Evolutionary conservation across 2,329 filamentous ascomycete genomes (phyloP), one percentile per base, ranked within the genome.

Genomic region (Colletotrichum higginsianum): DNA sequence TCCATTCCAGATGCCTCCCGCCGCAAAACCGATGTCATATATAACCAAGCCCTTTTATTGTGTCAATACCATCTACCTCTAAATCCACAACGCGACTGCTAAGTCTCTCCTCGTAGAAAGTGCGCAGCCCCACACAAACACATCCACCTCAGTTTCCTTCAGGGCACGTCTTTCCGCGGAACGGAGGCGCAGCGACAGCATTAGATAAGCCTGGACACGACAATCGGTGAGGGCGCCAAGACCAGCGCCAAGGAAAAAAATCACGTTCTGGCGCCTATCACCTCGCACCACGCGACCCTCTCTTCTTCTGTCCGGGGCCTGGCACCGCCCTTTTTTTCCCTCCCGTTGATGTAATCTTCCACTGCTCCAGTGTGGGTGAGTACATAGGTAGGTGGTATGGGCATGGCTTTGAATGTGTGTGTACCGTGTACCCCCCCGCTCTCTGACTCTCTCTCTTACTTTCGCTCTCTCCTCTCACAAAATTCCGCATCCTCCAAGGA

Each of bases 251-350:
- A 68, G 65, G n/a, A 5, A 16, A 8, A 53, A 38, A 55, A 11
- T 30, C 69, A 63, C 63, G 23, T 44, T 67, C 38, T 18, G 52
- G 50, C 57, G 46, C 69, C 69, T 71, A 71, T 71, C 69, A 71
- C 26, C 23, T 68, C 40, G 53, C 69, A 68, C 69, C 69, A 71
- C 69, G 69, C 69, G 69, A 68, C 69, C 65, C 65, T 67, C 65
- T 49, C 50, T 30, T 30, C 30, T 8, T 8, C 30, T 30, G 30
- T 30, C 35, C 47, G 3, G 46, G 38, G 47, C 35, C 23, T 49
- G 56, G 40, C 16, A 58, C 61, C 35, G 26, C 30, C 40, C 42
- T 13, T 61, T 49, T 49, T 68, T 70, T 71, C 23, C 13, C 52
- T 67, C 68, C 30, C 30, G 26, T 67, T 67, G 64, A 71, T 71